These are phyloP conservation scores for Mycosarcoma mackinlayi DNA, from an alignment of 1,284 basidiomycete genomes.

Conservation along the genomic window DNA sequence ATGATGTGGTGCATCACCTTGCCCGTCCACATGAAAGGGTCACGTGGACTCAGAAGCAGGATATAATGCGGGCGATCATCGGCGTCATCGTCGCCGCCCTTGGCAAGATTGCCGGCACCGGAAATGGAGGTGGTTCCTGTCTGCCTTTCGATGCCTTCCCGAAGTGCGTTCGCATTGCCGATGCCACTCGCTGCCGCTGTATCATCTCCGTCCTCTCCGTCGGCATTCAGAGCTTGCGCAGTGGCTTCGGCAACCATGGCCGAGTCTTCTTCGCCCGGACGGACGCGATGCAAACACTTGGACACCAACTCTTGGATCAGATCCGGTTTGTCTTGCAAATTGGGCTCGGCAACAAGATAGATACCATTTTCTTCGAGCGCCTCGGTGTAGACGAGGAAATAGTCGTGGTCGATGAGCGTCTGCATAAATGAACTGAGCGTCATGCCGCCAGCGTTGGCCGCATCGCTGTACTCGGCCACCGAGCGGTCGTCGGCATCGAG, in stretches of 20 bases:
- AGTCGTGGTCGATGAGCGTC: constrained; percentile 84
- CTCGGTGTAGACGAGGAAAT: constrained; percentile 94
- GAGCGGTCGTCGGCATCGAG: constrained; percentile 36
- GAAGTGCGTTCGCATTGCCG: constrained; percentile 26
- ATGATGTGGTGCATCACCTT: constrained; percentile 74
- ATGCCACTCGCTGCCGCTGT: constrained; percentile 10
- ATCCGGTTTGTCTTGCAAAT: constrained; percentile 84
- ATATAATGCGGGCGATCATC: constrained; percentile 75
- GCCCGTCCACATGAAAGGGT: constrained; percentile 93
- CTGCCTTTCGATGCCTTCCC: constrained; percentile 47
- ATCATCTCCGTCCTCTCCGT: constrained; percentile 42
- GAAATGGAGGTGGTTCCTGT: constrained; percentile 2
- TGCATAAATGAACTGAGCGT: constrained; percentile 84
- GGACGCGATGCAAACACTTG: constrained; percentile 75
- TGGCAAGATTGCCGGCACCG: constrained; percentile 54
- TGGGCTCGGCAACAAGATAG: constrained; percentile 89
- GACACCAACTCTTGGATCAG: constrained; percentile 83
- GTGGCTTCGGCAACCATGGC: constrained; percentile 40
- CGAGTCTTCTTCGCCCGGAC: constrained; percentile 47
- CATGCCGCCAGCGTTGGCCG: constrained; percentile 20
- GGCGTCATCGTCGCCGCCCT: constrained; percentile 68
- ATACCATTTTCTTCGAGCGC: constrained; percentile 88
- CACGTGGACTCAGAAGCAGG: constrained; percentile 85
- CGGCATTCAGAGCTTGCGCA: constrained; percentile 34
- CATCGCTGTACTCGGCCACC: constrained; percentile 20